These are phyloP conservation scores for Clohesyomyces aquaticus DNA, from an alignment of 495 filamentous ascomycete species.

Conservation along the genomic window DNA sequence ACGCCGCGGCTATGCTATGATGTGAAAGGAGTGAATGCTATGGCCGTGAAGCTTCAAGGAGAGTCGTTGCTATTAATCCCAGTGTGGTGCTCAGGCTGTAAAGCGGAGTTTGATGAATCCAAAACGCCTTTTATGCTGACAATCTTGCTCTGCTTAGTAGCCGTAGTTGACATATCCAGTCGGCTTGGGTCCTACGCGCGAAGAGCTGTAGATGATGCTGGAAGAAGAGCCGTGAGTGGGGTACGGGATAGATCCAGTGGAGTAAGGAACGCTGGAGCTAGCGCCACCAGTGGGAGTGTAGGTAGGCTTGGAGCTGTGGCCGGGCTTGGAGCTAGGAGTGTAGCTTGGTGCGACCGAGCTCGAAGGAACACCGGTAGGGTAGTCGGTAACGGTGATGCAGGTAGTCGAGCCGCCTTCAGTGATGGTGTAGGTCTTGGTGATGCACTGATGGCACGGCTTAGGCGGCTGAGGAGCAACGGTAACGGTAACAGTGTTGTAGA, in stretches of 20 bases:
- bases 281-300: slow-evolving; percentile 8
- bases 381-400: slow-evolving; percentile 27
- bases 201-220: slow-evolving; percentile 22
- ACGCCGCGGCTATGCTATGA: slow-evolving; percentile 36
- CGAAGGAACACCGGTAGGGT: slow-evolving; percentile 16
- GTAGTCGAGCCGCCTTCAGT: slow-evolving; percentile 32
- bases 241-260: slow-evolving; percentile 30
- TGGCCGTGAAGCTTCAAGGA: slow-evolving; percentile 21
- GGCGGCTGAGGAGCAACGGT: slow-evolving; percentile 18
- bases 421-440: slow-evolving; percentile 37
- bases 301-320: slow-evolving; percentile 7
- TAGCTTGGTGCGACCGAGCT: neutral
- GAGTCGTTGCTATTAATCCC: slow-evolving; percentile 18
- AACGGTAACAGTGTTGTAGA: slow-evolving; percentile 24
- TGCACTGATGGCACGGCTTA: slow-evolving; percentile 16
- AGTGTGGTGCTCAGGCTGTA: neutral
- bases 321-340: neutral
- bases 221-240: slow-evolving; percentile 17
- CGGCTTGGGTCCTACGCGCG: slow-evolving; percentile 24
- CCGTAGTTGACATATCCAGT: slow-evolving; percentile 16
- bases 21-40: slow-evolving; percentile 29
- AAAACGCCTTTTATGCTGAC: slow-evolving; percentile 17
- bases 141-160: neutral
- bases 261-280: slow-evolving; percentile 16
- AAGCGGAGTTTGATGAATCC: neutral